These are phyloP conservation scores for Eucalyptus marginata DNA, from an alignment of 345 rosid species.

Conservation along the genomic window DNA sequence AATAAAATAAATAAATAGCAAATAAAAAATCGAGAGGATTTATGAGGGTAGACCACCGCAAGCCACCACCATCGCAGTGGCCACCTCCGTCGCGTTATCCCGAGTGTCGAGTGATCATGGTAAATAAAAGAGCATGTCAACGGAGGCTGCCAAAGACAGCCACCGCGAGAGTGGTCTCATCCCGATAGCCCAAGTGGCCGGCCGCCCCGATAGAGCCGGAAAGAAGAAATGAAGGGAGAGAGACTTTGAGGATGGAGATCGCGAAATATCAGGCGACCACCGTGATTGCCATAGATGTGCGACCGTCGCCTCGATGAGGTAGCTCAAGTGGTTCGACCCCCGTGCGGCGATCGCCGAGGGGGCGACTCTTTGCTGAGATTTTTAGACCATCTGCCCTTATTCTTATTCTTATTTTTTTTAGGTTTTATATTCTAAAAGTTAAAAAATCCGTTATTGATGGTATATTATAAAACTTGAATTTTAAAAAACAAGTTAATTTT, in stretches of 20 bases:
- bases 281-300: neutral
- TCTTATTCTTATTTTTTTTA: no score
- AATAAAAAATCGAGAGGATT: neutral
- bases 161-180: accelerated
- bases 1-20: neutral
- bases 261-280: neutral
- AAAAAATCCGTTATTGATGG: no score
- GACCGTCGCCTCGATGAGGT: neutral
- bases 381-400: no score
- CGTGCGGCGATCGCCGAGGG: neutral
- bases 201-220: accelerated
- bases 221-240: neutral
- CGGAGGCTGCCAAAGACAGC: neutral
- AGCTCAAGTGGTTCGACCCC: neutral
- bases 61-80: neutral
- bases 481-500: no score
- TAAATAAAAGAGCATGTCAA: accelerated
- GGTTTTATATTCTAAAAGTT: no score
- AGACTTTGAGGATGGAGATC: neutral
- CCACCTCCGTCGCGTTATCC: neutral
- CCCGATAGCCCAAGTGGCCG: neutral
- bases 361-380: no score
- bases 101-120: no score
- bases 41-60: neutral
- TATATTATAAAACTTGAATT: no score